Base-by-base conservation (phyloP, 192 early-diverging fungal genomes). In the Podila minutissima region DNA sequence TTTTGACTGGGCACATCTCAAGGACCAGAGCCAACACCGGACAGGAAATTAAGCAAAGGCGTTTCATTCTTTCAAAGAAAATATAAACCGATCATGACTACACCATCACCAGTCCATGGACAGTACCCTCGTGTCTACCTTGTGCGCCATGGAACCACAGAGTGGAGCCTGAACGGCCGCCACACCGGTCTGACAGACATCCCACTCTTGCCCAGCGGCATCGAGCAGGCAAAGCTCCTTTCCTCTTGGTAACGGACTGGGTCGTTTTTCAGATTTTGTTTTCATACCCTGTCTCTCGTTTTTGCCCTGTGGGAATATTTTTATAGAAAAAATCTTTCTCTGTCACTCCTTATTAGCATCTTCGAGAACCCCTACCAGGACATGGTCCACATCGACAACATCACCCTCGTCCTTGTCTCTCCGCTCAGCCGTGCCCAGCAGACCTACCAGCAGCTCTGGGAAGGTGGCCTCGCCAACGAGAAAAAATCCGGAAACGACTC, bases 111-210 rank as follows among this genome's bases (percentile, higher is more conserved):
- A 19, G 77, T 81, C 33, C 77, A 81, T 33, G 62, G 66, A 11
- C 74, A 55, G 48, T 77, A 77, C 59, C 85, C 85, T 13, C 72
- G 76, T 28, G 82, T 86, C 35, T 83, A 82, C 49, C 71, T 86
- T 46, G 82, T 86, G 32, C 85, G 85, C 17, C 85, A 86, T 31
- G 85, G 85, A 55, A 86, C 81, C 7, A 86, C 85, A 20, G 85
- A 86, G 58, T 86, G 85, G 85, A 82, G 82, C 58, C 83, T 82
- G 63, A 74, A 69, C n/a, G 85, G 82, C 1, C 75, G 74, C n/a
- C 82, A 86, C 63, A 86, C 85, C 13, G 75, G 76, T 0, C 59
- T 59, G 15, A 86, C 82, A 1, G 85, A 86, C 35, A 69, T 86
- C 31, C 76, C 73, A 26, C 73, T 86, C 49, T 71, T 78, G 26